Conservation (phyloP, 2,329 filamentous ascomycete species). For the Colletotrichum cereale region DNA sequence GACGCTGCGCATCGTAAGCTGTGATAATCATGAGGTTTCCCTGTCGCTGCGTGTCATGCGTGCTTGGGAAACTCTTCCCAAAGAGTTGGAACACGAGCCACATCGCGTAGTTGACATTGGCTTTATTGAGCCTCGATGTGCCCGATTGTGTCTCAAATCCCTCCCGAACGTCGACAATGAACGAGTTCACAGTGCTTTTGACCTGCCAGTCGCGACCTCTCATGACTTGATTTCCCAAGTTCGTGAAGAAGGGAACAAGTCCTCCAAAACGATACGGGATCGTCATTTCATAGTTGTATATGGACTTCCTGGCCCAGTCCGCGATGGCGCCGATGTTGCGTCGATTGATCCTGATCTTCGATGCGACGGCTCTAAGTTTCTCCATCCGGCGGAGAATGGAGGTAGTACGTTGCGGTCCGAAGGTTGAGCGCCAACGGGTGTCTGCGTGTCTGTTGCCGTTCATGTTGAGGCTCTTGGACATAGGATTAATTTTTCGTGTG, state of each 20-base stretch:
- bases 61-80: background rate
- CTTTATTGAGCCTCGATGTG: background rate
- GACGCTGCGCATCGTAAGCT: background rate
- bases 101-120: background rate
- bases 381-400: background rate
- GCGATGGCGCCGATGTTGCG: background rate
- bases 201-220: background rate
- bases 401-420: background rate
- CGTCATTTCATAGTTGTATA: background rate
- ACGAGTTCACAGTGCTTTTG: background rate
- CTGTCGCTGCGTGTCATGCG: background rate
- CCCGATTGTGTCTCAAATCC: background rate
- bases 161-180: background rate
- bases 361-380: background rate
- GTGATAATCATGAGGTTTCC: background rate
- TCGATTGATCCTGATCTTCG: background rate
- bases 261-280: background rate
- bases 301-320: background rate
- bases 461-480: background rate
- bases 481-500: background rate
- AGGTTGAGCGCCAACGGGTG: background rate
- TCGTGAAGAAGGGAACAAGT: background rate
- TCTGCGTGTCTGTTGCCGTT: background rate
- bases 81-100: background rate
- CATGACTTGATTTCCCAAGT: background rate